Percentiles rank a stretch among this genome's conserved stretches.
phyloP scores from a whole-genome alignment of 1,139 yeast species.

The Kurtzmaniella quercitrusa region DNA sequence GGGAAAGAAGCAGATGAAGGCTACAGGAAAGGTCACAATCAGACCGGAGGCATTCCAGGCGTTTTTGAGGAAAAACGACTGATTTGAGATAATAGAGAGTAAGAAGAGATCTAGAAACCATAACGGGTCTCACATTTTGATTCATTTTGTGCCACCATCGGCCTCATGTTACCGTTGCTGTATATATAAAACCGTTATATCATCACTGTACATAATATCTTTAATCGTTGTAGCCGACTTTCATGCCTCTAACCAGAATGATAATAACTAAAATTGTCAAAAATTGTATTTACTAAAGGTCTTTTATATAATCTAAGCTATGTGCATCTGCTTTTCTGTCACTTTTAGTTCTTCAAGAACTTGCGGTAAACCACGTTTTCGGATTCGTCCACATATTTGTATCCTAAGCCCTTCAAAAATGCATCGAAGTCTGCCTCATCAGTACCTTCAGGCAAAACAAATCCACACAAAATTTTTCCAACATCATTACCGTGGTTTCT shows the following conservation, averaged over 20 bases:
- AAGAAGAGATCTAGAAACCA: neutral
- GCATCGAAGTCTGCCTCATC: constrained; percentile 56
- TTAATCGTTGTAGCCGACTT: too few relatives aligned
- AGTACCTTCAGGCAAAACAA: constrained; percentile 76
- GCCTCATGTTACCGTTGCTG: too few relatives aligned
- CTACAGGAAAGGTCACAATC: constrained; percentile 72
- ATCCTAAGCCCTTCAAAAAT: constrained; percentile 70
- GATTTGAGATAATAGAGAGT: constrained; percentile 1
- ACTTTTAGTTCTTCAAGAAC: constrained; percentile 42
- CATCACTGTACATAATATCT: too few relatives aligned
- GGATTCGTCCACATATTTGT: constrained; percentile 77
- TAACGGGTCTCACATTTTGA: neutral
- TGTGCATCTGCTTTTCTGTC: too few relatives aligned
- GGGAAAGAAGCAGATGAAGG: constrained; percentile 83
- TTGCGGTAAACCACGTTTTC: constrained; percentile 78
- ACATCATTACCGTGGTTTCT: constrained; percentile 96
- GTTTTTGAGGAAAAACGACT: constrained; percentile 41
- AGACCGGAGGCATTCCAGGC: constrained; percentile 85
- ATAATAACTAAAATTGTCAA: too few relatives aligned
- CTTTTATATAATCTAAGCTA: too few relatives aligned
- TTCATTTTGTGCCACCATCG: too few relatives aligned
- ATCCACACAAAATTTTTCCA: constrained; percentile 87
- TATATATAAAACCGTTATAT: too few relatives aligned
- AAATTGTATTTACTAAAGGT: too few relatives aligned
- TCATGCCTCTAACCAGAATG: too few relatives aligned